Conservation (phyloP, 1,284 basidiomycete species). For the Apiotrichum veenhuisii region DNA sequence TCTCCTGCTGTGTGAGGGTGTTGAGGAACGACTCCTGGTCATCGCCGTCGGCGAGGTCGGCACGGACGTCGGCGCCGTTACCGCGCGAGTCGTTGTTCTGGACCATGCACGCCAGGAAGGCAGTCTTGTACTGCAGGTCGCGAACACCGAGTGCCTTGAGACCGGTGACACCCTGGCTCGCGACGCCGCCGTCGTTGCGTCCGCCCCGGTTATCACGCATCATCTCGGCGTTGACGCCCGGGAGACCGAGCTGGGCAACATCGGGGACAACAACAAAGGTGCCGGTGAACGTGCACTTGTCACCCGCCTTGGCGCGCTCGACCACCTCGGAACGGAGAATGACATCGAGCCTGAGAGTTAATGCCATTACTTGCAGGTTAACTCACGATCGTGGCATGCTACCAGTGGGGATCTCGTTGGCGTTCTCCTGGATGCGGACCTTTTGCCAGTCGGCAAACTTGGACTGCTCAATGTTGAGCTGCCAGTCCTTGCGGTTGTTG, state of each 20-base stretch:
- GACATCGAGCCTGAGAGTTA: constrained; percentile 71
- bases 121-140: constrained; percentile 97
- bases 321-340: constrained; percentile 93
- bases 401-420: constrained; percentile 97
- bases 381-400: constrained; percentile 81
- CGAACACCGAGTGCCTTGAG: constrained; percentile 90
- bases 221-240: constrained; percentile 90
- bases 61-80: constrained; percentile 72
- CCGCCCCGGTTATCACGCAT: constrained; percentile 77
- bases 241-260: constrained; percentile 90
- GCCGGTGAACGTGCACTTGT: constrained; percentile 97
- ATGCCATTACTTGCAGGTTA: background rate
- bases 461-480: constrained; percentile 91
- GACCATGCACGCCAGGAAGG: constrained; percentile 97
- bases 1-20: constrained; percentile 86
- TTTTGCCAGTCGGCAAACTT: constrained; percentile 99
- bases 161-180: constrained; percentile 85
- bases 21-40: constrained; percentile 73
- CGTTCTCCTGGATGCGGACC: constrained; percentile 97
- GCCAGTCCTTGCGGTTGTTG: constrained; percentile 85
- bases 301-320: constrained; percentile 95
- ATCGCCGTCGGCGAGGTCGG: constrained; percentile 75
- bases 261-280: constrained; percentile 98
- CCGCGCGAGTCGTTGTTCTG: constrained; percentile 82
- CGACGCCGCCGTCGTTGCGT: constrained; percentile 64